Percentiles rank a stretch among this genome's conserved stretches.
Conservation (phyloP, 345 rosid genomes). For the Moringa oleifera region DNA sequence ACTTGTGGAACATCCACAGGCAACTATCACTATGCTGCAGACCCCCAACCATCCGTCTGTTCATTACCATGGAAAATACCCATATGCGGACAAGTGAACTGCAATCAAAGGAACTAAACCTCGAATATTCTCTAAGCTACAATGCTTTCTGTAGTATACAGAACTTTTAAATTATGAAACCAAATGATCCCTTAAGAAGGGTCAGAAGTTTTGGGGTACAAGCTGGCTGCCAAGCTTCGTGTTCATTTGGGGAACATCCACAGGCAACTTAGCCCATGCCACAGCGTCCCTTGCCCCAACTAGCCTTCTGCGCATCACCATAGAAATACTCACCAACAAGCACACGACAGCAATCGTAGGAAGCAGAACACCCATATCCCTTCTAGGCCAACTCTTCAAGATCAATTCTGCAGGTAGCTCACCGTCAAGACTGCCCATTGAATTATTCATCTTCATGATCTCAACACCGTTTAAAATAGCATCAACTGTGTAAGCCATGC, state of each 20-base stretch:
- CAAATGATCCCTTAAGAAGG: conserved; percentile 8
- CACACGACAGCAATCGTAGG: conserved; percentile 58
- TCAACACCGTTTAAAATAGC: conserved; percentile 83
- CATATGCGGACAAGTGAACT: no score
- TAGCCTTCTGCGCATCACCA: conserved; percentile 39
- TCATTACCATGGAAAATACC: no score
- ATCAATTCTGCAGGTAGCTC: conserved; percentile 41
- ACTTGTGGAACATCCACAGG: no score
- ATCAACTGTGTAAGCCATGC: conserved; percentile 42
- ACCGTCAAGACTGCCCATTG: conserved; percentile 80
- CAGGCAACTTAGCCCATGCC: conserved; percentile 62
- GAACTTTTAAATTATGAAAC: neutral
- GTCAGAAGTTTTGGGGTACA: conserved; percentile 30
- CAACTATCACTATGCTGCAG: no score
- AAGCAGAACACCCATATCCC: conserved; percentile 36
- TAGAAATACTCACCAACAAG: conserved; percentile 46
- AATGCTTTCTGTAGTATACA: no score
- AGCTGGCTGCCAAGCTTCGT: conserved; percentile 26
- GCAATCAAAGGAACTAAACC: no score
- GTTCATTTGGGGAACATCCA: conserved; percentile 29
- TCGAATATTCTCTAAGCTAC: no score
- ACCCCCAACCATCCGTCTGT: no score
- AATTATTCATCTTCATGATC: conserved; percentile 86
- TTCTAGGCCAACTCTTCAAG: conserved; percentile 44
- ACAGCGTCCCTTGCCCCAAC: conserved; percentile 17